These are phyloP conservation scores for Physaria fendleri DNA, from an alignment of 345 rosid genomes.

Conservation along the genomic window DNA sequence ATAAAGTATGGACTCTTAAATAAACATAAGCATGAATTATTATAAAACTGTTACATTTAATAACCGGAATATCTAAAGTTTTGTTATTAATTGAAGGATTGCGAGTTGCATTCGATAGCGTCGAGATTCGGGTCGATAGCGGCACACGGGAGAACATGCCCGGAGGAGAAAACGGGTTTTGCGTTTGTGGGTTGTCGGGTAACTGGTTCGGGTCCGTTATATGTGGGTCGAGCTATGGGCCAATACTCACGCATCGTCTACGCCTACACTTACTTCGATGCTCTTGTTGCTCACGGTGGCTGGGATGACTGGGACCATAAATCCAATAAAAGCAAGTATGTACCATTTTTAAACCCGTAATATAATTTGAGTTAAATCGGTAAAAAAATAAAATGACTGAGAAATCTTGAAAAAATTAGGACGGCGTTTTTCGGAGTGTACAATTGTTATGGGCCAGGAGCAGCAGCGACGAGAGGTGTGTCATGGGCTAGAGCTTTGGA, in stretches of 20 bases:
- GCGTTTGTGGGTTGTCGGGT: slow-evolving; percentile 71
- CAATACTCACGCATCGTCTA: slow-evolving; percentile 92
- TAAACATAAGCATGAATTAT: not conserved
- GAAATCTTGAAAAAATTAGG: slow-evolving; percentile 29
- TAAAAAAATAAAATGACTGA: not conserved
- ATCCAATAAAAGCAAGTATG: slow-evolving; percentile 87
- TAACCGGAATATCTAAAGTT: not conserved
- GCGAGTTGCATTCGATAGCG: slow-evolving; percentile 89
- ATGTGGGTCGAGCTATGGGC: slow-evolving; percentile 97
- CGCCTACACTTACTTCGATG: slow-evolving; percentile 75
- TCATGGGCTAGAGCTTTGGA: slow-evolving; percentile 91
- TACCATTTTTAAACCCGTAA: not conserved
- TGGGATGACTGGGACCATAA: slow-evolving; percentile 98
- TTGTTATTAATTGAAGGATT: slow-evolving; percentile 48
- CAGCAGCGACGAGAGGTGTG: slow-evolving; percentile 59
- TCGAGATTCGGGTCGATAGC: slow-evolving; percentile 88
- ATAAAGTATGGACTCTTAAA: slow-evolving; percentile 49
- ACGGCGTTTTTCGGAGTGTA: slow-evolving; percentile 89
- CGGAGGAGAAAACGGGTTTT: slow-evolving; percentile 87
- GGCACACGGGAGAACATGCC: slow-evolving; percentile 72
- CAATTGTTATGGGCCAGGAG: slow-evolving; percentile 87
- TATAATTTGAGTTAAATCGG: not conserved
- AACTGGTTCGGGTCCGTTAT: slow-evolving; percentile 73
- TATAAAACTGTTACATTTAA: not conserved
- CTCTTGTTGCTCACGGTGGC: slow-evolving; percentile 87